These are phyloP conservation scores for Cordyceps pruinosa DNA, from an alignment of 2,329 filamentous ascomycete genomes.

Conservation along the genomic window DNA sequence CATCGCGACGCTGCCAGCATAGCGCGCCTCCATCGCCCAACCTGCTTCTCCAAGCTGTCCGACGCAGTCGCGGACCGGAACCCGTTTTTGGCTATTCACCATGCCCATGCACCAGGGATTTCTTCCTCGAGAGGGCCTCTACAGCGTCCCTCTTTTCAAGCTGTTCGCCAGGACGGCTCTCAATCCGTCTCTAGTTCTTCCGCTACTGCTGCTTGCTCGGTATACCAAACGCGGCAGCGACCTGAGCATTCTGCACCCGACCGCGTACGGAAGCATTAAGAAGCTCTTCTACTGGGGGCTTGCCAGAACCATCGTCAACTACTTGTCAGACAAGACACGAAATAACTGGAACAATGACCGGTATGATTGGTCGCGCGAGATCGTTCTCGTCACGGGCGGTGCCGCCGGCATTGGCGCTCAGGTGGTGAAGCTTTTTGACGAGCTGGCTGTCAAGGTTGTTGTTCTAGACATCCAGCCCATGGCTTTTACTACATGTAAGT, in stretches of 20 bases:
- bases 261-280: slow-evolving; percentile 41
- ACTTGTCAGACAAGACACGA: slow-evolving; percentile 26
- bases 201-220: slow-evolving; percentile 54
- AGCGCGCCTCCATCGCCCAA: not conserved
- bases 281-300: slow-evolving; percentile 26
- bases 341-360: slow-evolving; percentile 32
- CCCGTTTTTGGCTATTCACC: not conserved
- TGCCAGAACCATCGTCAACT: slow-evolving; percentile 22
- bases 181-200: slow-evolving; percentile 57
- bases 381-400: slow-evolving; percentile 69
- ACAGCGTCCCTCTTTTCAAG: slow-evolving; percentile 51
- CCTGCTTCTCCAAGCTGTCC: not conserved
- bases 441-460: slow-evolving; percentile 58
- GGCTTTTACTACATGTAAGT: slow-evolving; percentile 44
- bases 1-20: not conserved
- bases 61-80: not conserved
- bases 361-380: slow-evolving; percentile 62
- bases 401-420: slow-evolving; percentile 65
- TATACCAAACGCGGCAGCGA: slow-evolving; percentile 57
- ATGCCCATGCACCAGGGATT: slow-evolving; percentile 43
- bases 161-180: slow-evolving; percentile 54
- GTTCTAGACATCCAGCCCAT: slow-evolving; percentile 63
- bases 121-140: slow-evolving; percentile 52
- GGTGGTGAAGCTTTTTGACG: slow-evolving; percentile 58
- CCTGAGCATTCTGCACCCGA: slow-evolving; percentile 45